Percentiles rank a stretch among this genome's conserved stretches.
Conservation (phyloP, 2,329 filamentous ascomycete genomes). For the Mycocentrospora acerina region DNA sequence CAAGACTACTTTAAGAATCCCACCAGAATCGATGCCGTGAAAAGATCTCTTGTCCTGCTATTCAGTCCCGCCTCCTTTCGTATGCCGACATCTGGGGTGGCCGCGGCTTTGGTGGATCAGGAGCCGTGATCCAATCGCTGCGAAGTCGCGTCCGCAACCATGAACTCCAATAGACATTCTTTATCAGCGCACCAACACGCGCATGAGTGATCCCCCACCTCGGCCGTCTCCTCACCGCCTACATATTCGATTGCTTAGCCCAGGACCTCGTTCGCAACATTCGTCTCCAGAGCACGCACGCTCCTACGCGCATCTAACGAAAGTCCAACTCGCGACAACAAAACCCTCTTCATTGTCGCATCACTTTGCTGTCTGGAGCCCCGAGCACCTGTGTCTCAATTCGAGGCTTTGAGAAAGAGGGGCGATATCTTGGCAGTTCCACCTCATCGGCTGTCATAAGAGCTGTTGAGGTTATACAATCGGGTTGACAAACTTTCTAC, state of each 20-base stretch:
- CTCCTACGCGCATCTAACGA: background rate
- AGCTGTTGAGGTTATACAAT: too few species aligned
- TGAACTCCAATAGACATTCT: conserved; percentile 5
- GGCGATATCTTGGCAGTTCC: background rate
- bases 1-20: too few species aligned
- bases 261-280: background rate
- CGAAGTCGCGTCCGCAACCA: conserved; percentile 5
- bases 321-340: background rate
- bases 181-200: background rate
- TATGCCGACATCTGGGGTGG: too few species aligned
- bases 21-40: too few species aligned
- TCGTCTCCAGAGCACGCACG: background rate
- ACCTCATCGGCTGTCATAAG: background rate
- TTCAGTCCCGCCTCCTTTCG: too few species aligned
- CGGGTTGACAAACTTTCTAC: too few species aligned
- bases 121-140: conserved; percentile 6
- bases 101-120: background rate
- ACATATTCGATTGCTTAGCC: background rate
- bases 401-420: background rate
- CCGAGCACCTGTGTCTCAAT: too few species aligned
- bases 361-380: too few species aligned
- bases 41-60: too few species aligned
- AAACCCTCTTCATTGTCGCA: too few species aligned
- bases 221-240: background rate
- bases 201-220: background rate